Evolutionary conservation across 192 early-diverging fungal genomes (phyloP).

Genomic region (Mortierella hygrophila): DNA sequence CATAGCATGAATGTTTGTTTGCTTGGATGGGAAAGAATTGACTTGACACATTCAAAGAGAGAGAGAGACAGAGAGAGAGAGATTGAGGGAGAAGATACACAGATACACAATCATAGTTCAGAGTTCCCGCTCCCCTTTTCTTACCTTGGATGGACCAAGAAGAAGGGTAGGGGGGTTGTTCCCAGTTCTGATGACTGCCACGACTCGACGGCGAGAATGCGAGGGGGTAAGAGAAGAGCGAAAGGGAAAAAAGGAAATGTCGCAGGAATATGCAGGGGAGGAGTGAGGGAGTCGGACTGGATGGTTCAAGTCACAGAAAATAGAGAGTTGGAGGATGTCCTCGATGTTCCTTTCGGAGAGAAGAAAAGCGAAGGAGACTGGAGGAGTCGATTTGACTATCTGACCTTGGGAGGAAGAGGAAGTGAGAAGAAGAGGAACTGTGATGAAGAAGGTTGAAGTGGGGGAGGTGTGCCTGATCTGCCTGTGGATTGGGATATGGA

Average conservation of each 20-base stretch:
- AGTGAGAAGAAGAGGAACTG: not conserved
- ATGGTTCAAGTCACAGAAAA: not conserved
- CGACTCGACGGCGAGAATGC: too few relatives aligned
- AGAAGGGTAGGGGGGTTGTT: not conserved
- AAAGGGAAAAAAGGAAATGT: not conserved
- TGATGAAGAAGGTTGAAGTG: not conserved
- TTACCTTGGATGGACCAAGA: not conserved
- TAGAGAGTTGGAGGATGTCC: not conserved
- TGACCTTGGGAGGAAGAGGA: not conserved
- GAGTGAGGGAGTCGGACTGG: conserved; percentile 1
- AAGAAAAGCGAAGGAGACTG: not conserved
- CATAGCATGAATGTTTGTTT: not conserved
- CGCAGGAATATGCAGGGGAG: conserved; percentile 9
- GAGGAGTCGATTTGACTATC: not conserved
- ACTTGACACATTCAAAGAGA: not conserved
- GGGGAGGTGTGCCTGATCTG: not conserved
- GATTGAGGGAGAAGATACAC: not conserved
- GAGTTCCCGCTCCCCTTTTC: conserved; percentile 1
- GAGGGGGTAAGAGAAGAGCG: not conserved
- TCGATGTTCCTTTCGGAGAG: not conserved
- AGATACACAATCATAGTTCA: too few relatives aligned
- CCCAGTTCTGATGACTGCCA: not conserved
- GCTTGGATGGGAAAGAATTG: not conserved
- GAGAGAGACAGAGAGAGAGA: not conserved
- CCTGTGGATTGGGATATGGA: too few relatives aligned